Base-by-base conservation (phyloP, 176 grass and related monocot genomes). In the Poa pratensis region DNA sequence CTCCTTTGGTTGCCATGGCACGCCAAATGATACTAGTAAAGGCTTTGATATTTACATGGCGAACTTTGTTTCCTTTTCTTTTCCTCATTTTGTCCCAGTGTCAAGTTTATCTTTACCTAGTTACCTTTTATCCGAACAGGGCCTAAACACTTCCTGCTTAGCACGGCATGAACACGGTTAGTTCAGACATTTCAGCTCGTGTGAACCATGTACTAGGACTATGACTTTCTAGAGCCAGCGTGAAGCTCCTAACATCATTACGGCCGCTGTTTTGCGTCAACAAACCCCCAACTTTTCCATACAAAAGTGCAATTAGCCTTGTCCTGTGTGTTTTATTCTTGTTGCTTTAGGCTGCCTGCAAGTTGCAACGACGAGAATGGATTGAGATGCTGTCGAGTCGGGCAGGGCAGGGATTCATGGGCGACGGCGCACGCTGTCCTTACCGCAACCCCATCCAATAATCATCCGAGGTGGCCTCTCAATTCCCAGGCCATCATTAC, bases 181-280 rank as follows among this genome's bases (percentile, higher is more conserved):
- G 35, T 70, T 72, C 20, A 27, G 43, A 16, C 14, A 17, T 5
- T 35, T 73, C 6, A 49, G 23, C 35, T 28, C 77, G 55, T 26
- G 77, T 46, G 60, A 81, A 24, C 51, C 79, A 61, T n/a, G 59
- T 49, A 12, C 39, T 20, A 30, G 7, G 2, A 15, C 24, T 16
- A 62, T 5, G 16, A 49, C 32, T 24, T 35, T 11, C 18, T 28
- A 51, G 22, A 63, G 48, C 63, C 3, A 70, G 78, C 83, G 83
- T 86, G 88, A 72, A n/a, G 22, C 17, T 72, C 39, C 58, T n/a
- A 6, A 22, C 83, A 90, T 90, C 83, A 90, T 90, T 90, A 82
- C 72, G 22, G 72, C 83, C 12, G 70, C 78, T 75, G 78, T 89
- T 86, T 35, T 69, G 52, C 49, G 30, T 10, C 62, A 77, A 28